A percentile compares a stretch with the other conserved stretches of the same genome.
phyloP scores from a whole-genome alignment of 352 stramenopile genomes.

The Phytopythium mirpurense region DNA sequence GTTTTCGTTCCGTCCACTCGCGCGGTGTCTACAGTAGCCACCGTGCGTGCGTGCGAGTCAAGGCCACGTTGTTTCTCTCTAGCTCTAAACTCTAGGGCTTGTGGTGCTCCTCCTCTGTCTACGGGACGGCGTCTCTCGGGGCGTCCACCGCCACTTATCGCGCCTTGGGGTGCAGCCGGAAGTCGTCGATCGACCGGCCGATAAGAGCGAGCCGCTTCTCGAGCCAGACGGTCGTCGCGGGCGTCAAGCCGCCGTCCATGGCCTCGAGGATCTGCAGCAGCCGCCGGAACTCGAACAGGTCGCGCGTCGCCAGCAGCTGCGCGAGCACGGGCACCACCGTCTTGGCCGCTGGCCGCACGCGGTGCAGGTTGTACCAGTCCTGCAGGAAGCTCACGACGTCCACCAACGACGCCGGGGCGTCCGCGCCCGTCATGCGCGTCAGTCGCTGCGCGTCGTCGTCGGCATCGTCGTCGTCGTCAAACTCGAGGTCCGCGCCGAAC shows the following conservation, averaged over 20 bases:
- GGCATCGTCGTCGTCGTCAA: constrained; percentile 33
- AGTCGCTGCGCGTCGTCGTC: constrained; percentile 19
- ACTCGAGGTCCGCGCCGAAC: constrained; percentile 24
- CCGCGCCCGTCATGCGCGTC: constrained; percentile 25
- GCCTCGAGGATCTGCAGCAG: constrained; percentile 73
- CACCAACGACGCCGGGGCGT: constrained; percentile 37
- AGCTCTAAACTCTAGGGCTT: too few relatives aligned
- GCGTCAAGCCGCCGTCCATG: constrained; percentile 65
- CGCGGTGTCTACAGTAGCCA: too few relatives aligned
- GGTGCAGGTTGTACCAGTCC: constrained; percentile 82
- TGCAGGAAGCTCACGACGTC: constrained; percentile 76
- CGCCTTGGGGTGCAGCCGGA: constrained; percentile 25
- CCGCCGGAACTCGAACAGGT: constrained; percentile 57
- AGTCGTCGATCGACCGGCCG: constrained; percentile 57
- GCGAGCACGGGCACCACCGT: constrained; percentile 71
- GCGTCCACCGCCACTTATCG: too few relatives aligned
- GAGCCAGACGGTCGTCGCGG: constrained; percentile 64
- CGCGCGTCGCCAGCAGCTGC: constrained; percentile 38
- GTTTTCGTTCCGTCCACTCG: too few relatives aligned
- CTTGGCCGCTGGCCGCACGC: constrained; percentile 60
- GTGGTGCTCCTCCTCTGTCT: too few relatives aligned
- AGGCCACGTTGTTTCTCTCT: too few relatives aligned
- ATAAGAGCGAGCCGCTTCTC: constrained; percentile 53
- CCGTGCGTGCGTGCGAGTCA: too few relatives aligned
- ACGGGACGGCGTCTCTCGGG: too few relatives aligned